Percentiles rank a stretch among this genome's conserved stretches.
phyloP scores from a whole-genome alignment of 495 filamentous ascomycete genomes.

The Barbatosphaeria neglecta region DNA sequence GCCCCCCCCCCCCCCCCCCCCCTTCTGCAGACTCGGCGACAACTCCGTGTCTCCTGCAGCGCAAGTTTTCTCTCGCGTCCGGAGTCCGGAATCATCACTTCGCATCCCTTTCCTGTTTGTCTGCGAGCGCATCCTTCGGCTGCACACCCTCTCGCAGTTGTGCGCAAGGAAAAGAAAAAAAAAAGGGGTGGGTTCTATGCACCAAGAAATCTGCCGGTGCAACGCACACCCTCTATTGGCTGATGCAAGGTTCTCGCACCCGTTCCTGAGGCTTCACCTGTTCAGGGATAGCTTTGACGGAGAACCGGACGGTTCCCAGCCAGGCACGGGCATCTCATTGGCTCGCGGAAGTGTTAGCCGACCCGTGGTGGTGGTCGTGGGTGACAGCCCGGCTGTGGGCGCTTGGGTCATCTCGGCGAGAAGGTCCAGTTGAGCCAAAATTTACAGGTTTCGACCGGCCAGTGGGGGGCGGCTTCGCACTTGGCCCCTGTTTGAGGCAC shows the following conservation, averaged over 20 bases:
- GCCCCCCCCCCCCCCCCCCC: too few relatives aligned
- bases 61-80: too few relatives aligned
- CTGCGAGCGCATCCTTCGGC: background rate
- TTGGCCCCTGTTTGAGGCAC: background rate
- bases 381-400: slow-evolving; percentile 4
- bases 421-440: background rate
- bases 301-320: slow-evolving; percentile 19
- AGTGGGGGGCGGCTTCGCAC: background rate
- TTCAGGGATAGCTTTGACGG: slow-evolving; percentile 1
- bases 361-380: slow-evolving; percentile 18
- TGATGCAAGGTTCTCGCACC: background rate
- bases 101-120: too few relatives aligned
- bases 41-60: background rate
- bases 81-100: too few relatives aligned
- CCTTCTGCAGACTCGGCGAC: too few relatives aligned
- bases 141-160: background rate
- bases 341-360: slow-evolving; percentile 29
- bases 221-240: background rate
- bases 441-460: background rate
- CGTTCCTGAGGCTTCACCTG: background rate
- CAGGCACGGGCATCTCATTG: slow-evolving; percentile 36
- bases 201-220: background rate
- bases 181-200: background rate
- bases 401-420: slow-evolving; percentile 2
- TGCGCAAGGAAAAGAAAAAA: background rate